Conservation (phyloP, 441 rosid genomes). For the Euphorbia neoarborescens region DNA sequence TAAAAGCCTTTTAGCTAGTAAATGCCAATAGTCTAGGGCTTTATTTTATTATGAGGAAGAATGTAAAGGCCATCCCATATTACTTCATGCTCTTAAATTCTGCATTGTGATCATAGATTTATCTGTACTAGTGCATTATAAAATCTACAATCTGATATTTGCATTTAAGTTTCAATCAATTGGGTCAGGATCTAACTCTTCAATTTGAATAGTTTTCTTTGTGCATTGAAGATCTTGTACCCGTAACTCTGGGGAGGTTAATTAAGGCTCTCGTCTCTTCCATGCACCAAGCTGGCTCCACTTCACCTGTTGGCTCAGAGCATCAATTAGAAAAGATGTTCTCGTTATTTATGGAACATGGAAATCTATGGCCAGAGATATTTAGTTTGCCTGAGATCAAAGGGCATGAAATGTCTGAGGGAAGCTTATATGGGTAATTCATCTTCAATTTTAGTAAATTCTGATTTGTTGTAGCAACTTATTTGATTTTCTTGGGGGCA, state of each 20-base stretch:
- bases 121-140: slow-evolving; percentile 1
- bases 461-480: slow-evolving; percentile 8
- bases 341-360: slow-evolving; percentile 87
- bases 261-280: slow-evolving; percentile 66
- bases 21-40: not conserved
- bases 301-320: slow-evolving; percentile 39
- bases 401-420: slow-evolving; percentile 66
- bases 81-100: not conserved
- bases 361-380: slow-evolving; percentile 83
- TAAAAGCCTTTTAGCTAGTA: slow-evolving; percentile 8
- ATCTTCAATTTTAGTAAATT: slow-evolving; percentile 5
- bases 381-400: slow-evolving; percentile 64
- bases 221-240: slow-evolving; percentile 91
- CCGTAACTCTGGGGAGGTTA: slow-evolving; percentile 81
- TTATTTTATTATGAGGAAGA: not conserved
- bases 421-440: slow-evolving; percentile 69
- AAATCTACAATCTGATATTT: slow-evolving; percentile 7
- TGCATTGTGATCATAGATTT: slow-evolving; percentile 6
- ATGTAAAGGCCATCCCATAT: not conserved
- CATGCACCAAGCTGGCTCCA: slow-evolving; percentile 38
- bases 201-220: slow-evolving; percentile 57
- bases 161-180: slow-evolving; percentile 16
- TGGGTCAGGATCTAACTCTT: slow-evolving; percentile 23
- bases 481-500: not conserved
- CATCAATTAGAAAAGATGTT: slow-evolving; percentile 77